These are phyloP conservation scores for Drechslerella coelobrocha DNA, from an alignment of 2,329 filamentous ascomycete genomes.

Conservation along the genomic window DNA sequence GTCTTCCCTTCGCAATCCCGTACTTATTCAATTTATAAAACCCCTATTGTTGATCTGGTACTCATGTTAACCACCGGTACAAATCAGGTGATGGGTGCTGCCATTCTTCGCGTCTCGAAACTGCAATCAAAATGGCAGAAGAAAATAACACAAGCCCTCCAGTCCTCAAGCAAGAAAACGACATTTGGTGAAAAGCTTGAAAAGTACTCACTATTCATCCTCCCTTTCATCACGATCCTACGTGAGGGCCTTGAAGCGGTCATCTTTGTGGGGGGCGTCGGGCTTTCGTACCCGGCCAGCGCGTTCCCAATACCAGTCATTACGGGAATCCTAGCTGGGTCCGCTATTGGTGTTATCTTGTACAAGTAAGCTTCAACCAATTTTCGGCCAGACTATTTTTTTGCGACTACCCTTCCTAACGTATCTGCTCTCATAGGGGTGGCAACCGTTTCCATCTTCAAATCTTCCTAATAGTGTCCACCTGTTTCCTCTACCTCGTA, in stretches of 20 bases:
- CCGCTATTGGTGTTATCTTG: conserved; percentile 72
- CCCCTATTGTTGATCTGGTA: neutral
- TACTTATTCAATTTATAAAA: no score
- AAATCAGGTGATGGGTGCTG: conserved; percentile 72
- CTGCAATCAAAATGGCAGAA: conserved; percentile 86
- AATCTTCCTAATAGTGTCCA: conserved; percentile 80
- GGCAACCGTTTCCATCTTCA: conserved; percentile 73
- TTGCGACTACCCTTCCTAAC: no score
- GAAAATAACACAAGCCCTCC: conserved; percentile 76
- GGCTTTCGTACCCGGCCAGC: conserved; percentile 74
- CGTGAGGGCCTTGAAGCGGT: conserved; percentile 86
- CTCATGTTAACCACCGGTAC: neutral
- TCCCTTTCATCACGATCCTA: conserved; percentile 87
- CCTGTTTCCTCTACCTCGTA: conserved; percentile 83
- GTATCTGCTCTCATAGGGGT: conserved; percentile 56
- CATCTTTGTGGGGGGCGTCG: conserved; percentile 84
- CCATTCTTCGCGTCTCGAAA: conserved; percentile 80
- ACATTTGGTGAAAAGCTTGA: conserved; percentile 69
- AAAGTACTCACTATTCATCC: conserved; percentile 83
- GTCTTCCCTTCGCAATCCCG: neutral
- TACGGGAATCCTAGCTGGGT: conserved; percentile 72
- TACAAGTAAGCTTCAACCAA: conserved; percentile 70
- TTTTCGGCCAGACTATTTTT: neutral
- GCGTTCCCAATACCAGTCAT: conserved; percentile 80
- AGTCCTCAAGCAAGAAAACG: conserved; percentile 59